A percentile compares a stretch with the other conserved stretches of the same genome.
phyloP scores from a whole-genome alignment of 2,329 filamentous ascomycete species.

The Botrytis pseudocinerea region DNA sequence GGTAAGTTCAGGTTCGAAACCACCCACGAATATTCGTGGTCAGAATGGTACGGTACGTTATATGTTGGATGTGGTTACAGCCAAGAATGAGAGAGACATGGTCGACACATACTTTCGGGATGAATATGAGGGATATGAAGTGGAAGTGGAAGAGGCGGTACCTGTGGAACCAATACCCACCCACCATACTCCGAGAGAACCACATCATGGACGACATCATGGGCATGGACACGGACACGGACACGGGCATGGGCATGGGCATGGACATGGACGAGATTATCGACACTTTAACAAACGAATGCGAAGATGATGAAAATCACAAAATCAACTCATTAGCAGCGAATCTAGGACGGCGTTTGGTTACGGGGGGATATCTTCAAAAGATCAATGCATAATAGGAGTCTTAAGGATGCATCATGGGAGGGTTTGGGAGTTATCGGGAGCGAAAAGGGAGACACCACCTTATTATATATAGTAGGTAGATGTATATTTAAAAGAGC shows the following conservation, averaged over 20 bases:
- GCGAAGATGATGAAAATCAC: constrained; percentile 16
- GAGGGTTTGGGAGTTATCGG: constrained; percentile 4
- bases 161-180: constrained; percentile 28
- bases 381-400: constrained; percentile 17
- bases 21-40: constrained; percentile 38
- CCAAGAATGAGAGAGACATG: constrained; percentile 66
- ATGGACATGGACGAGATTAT: constrained; percentile 26
- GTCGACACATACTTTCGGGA: constrained; percentile 70
- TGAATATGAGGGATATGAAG: constrained; percentile 74
- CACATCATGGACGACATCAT: constrained; percentile 25
- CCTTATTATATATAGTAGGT: not conserved
- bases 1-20: constrained; percentile 34
- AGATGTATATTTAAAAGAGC: not conserved
- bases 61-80: constrained; percentile 78
- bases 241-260: constrained; percentile 19
- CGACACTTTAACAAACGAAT: constrained; percentile 29
- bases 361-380: not conserved
- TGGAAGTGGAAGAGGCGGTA: constrained; percentile 68
- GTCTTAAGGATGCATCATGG: not conserved
- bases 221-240: constrained; percentile 22
- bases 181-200: constrained; percentile 25
- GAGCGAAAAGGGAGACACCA: constrained; percentile 16
- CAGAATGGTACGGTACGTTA: constrained; percentile 81
- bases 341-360: constrained; percentile 6
- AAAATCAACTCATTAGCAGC: not conserved